phyloP scores from a whole-genome alignment of 805 yeast species.

The Allodekkera sacchari region DNA sequence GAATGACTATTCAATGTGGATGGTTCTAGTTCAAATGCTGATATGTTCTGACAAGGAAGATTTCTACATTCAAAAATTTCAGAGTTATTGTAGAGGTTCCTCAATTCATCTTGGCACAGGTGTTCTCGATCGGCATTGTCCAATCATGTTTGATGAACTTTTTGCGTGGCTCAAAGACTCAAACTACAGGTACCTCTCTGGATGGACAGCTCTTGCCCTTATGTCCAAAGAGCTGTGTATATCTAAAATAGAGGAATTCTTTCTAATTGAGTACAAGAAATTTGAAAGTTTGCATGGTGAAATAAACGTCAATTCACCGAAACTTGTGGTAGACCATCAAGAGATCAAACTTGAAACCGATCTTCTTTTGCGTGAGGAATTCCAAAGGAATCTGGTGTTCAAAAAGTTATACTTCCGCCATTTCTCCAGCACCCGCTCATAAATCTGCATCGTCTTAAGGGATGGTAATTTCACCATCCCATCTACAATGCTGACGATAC shows the following conservation, averaged over 20 bases:
- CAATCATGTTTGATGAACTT: conserved; percentile 7
- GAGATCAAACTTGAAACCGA: conserved; percentile 6
- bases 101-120: too few relatives aligned
- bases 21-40: conserved; percentile 8
- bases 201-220: conserved; percentile 6
- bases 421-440: too few relatives aligned
- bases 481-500: too few relatives aligned
- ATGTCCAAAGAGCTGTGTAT: not conserved
- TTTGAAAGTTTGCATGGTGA: not conserved
- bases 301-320: not conserved
- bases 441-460: too few relatives aligned
- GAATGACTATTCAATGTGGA: conserved; percentile 18
- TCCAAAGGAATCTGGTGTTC: conserved; percentile 5
- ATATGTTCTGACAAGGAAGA: conserved; percentile 5
- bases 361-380: conserved; percentile 9
- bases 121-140: too few relatives aligned
- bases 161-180: conserved; percentile 8
- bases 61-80: conserved; percentile 7
- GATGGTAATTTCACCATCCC: too few relatives aligned
- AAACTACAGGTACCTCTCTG: conserved; percentile 7
- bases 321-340: not conserved
- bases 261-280: not conserved
- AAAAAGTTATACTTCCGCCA: conserved; percentile 4
- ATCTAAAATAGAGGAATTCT: not conserved
- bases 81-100: conserved; percentile 2